These are phyloP conservation scores for Knufia petricola DNA, from an alignment of 2,329 filamentous ascomycete species.

Conservation along the genomic window DNA sequence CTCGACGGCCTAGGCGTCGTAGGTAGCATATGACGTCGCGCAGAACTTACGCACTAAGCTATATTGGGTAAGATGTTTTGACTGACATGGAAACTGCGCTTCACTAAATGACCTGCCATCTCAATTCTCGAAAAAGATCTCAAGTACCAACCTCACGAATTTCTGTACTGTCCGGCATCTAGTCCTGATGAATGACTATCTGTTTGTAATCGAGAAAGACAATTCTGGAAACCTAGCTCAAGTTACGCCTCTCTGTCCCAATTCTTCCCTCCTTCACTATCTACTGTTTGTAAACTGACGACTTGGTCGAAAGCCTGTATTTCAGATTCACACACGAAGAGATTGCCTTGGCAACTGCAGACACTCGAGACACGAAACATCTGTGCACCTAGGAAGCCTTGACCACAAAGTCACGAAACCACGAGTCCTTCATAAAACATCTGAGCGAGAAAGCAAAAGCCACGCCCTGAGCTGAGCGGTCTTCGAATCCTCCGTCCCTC, in stretches of 20 bases:
- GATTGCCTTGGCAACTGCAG: neutral
- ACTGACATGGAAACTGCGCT: neutral
- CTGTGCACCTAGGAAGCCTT: neutral
- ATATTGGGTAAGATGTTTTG: slow-evolving; percentile 1
- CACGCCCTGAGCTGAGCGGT: slow-evolving; percentile 9
- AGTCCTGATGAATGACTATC: slow-evolving; percentile 16
- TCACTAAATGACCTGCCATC: slow-evolving; percentile 9
- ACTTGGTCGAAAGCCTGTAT: slow-evolving; percentile 10
- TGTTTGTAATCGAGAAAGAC: slow-evolving; percentile 1
- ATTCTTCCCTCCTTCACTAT: slow-evolving; percentile 26
- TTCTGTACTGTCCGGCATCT: slow-evolving; percentile 12
- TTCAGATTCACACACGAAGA: slow-evolving; percentile 1
- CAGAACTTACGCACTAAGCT: neutral
- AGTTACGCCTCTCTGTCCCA: slow-evolving; percentile 30
- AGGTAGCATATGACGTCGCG: neutral
- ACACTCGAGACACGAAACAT: neutral
- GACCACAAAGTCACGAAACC: neutral
- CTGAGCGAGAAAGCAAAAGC: neutral
- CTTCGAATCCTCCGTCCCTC: slow-evolving; percentile 11
- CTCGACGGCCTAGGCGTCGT: neutral
- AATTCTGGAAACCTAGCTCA: slow-evolving; percentile 16
- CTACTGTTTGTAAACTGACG: slow-evolving; percentile 8
- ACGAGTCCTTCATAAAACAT: neutral
- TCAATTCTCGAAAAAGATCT: slow-evolving; percentile 7
- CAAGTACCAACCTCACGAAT: slow-evolving; percentile 21